Evolutionary conservation across 495 filamentous ascomycete species (phyloP), one percentile per base, ranked within the genome.

Genomic region (Thermothielavioides terrestris): DNA sequence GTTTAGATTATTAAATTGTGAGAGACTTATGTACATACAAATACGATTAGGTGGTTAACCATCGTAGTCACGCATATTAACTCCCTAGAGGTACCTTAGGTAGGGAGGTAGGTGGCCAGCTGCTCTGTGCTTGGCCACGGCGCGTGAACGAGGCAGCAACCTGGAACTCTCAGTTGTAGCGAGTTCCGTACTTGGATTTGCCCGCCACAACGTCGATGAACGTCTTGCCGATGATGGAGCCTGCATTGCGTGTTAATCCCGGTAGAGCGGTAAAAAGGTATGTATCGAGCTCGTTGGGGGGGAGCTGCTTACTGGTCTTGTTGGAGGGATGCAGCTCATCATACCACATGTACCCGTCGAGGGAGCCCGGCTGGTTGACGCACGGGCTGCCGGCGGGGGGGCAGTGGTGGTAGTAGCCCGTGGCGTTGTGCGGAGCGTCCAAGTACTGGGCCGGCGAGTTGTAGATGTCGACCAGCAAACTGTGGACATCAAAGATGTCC

Each of bases 241-340:
- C 63, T 66, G 30, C 6, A 34, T 39, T 17, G 3, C 22, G 6
- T 12, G 43, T 45, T 14, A 46, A 42, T 40, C 58, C 26, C 49
- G 47, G 44, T n/a, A 36, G 17, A 22, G 6, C 21, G n/a, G 22
- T 60, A 5, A 77, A 55, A 0, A 73, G 66, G 20, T 15, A 73
- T n/a, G n/a, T n/a, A n/a, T n/a, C n/a, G n/a, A n/a, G n/a, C n/a
- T n/a, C n/a, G n/a, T n/a, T n/a, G 60, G 59, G 79, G 76, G 49
- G 74, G 70, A 41, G 62, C 61, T 32, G 57, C 61, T 67, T 62
- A 66, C 70, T 62, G 7, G 77, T 72, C 66, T 77, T 73, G 59
- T 78, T 68, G n/a, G 74, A 77, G 14, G 83, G 81, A 65, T 88
- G 85, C 59, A 88, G 63, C 59, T 79, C 76, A 64, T 88, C 83